A percentile compares a stretch with the other conserved stretches of the same genome.
Evolutionary conservation across 805 yeast species (phyloP).

Genomic region (Wickerhamomyces canadensis): DNA sequence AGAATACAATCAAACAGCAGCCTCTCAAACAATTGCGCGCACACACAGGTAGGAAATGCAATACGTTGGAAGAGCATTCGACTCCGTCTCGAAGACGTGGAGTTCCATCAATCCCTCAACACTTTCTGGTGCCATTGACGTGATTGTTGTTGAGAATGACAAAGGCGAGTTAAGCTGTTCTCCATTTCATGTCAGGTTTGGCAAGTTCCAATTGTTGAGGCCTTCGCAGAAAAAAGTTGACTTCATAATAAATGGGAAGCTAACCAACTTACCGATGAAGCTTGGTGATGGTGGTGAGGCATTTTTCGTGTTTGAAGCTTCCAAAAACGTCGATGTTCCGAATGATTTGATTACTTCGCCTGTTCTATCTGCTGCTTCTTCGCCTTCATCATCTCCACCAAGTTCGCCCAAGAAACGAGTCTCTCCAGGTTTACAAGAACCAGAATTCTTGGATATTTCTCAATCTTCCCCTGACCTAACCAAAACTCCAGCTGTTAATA

Average conservation of each 20-base stretch:
- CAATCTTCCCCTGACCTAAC: slow-evolving; percentile 12
- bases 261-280: slow-evolving; percentile 88
- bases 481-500: slow-evolving; percentile 10
- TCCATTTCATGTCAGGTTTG: slow-evolving; percentile 95
- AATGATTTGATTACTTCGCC: slow-evolving; percentile 49
- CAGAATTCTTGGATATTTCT: slow-evolving; percentile 44
- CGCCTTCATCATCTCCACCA: slow-evolving; percentile 18
- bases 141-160: slow-evolving; percentile 87
- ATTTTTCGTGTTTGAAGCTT: slow-evolving; percentile 89
- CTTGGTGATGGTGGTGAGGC: slow-evolving; percentile 98
- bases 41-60: slow-evolving; percentile 58
- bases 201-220: slow-evolving; percentile 84
- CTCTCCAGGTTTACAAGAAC: slow-evolving; percentile 30
- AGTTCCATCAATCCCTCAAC: slow-evolving; percentile 95
- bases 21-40: too few species aligned
- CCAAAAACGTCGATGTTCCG: slow-evolving; percentile 56
- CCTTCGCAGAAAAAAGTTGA: slow-evolving; percentile 96
- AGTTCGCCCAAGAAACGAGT: slow-evolving; percentile 15
- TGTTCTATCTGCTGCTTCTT: slow-evolving; percentile 22
- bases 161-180: slow-evolving; percentile 77
- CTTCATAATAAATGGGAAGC: slow-evolving; percentile 75
- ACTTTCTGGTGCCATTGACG: slow-evolving; percentile 93
- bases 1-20: too few species aligned
- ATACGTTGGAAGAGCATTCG: slow-evolving; percentile 93
- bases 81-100: slow-evolving; percentile 95